These are phyloP conservation scores for Corniculantispora saksenae DNA, from an alignment of 2,329 filamentous ascomycete species.

Conservation along the genomic window DNA sequence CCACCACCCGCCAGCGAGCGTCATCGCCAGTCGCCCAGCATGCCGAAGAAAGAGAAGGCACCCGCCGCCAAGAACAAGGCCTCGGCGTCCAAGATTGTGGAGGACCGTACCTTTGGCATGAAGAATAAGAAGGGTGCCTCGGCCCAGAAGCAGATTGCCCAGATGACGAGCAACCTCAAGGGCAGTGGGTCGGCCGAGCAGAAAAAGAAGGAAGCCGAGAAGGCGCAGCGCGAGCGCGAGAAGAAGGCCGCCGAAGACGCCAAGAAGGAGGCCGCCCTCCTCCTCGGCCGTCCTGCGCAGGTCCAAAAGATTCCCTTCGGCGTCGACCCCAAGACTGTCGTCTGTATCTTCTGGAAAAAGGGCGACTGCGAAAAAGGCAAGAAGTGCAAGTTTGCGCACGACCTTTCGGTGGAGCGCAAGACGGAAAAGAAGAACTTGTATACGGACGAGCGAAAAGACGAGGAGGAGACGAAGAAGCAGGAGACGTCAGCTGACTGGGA, in stretches of 20 bases:
- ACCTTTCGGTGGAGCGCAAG: slow-evolving; percentile 85
- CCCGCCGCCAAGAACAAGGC: slow-evolving; percentile 53
- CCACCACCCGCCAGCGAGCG: slow-evolving; percentile 4
- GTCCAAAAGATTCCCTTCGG: slow-evolving; percentile 98
- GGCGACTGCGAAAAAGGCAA: slow-evolving; percentile 95
- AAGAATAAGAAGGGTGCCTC: slow-evolving; percentile 98
- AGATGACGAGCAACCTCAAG: slow-evolving; percentile 73
- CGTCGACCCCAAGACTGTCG: slow-evolving; percentile 94
- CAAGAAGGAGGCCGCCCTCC: slow-evolving; percentile 73
- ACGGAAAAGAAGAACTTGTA: slow-evolving; percentile 91
- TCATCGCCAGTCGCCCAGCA: slow-evolving; percentile 44
- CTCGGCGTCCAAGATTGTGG: slow-evolving; percentile 64
- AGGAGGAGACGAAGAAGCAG: slow-evolving; percentile 77
- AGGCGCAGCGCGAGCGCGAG: slow-evolving; percentile 72
- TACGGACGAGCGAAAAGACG: slow-evolving; percentile 72
- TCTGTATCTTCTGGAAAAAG: slow-evolving; percentile 97
- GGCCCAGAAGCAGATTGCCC: slow-evolving; percentile 87
- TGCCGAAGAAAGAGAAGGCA: slow-evolving; percentile 67
- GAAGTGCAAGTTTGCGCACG: slow-evolving; percentile 98
- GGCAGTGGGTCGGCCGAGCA: slow-evolving; percentile 80
- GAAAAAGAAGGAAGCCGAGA: slow-evolving; percentile 75
- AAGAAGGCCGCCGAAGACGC: slow-evolving; percentile 89
- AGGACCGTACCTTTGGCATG: slow-evolving; percentile 99
- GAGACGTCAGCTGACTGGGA: slow-evolving; percentile 98
- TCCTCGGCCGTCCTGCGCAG: slow-evolving; percentile 90